phyloP scores from a whole-genome alignment of 2,329 filamentous ascomycete species.

The Didymella keratinophila region DNA sequence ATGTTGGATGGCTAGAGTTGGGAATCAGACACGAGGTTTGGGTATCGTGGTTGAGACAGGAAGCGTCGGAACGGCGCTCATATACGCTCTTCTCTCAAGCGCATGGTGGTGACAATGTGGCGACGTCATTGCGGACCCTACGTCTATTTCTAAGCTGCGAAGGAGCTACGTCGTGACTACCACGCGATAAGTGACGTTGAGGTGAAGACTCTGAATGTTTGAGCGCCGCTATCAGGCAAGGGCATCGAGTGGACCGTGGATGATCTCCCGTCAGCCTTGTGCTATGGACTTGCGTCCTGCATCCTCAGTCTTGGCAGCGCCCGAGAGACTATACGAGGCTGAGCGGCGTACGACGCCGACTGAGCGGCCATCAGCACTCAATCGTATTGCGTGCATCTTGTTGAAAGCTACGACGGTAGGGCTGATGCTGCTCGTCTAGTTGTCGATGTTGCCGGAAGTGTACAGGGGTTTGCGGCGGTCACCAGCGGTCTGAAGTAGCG shows the following conservation, averaged over 20 bases:
- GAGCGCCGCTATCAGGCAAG: constrained; percentile 8
- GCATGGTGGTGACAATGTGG: constrained; percentile 33
- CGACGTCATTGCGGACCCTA: constrained; percentile 44
- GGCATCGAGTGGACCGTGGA: constrained; percentile 5
- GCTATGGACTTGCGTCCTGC: not conserved
- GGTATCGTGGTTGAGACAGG: not conserved
- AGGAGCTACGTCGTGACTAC: constrained; percentile 6
- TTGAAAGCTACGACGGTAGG: not conserved
- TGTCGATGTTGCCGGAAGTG: not conserved
- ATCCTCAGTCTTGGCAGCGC: constrained; percentile 11
- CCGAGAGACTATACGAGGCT: not conserved
- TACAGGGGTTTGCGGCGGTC: not conserved
- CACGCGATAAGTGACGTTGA: constrained; percentile 12
- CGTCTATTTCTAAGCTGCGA: constrained; percentile 25
- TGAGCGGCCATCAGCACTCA: constrained; percentile 2
- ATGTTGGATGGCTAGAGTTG: not conserved
- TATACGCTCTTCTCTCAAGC: constrained; percentile 7
- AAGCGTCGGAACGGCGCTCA: constrained; percentile 1
- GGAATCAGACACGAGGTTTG: not conserved
- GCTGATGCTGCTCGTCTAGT: not conserved
- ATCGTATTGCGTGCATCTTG: not conserved
- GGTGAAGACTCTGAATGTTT: constrained; percentile 11
- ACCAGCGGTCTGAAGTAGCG: not conserved
- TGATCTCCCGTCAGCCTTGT: constrained; percentile 10
- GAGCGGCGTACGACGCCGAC: not conserved